Conservation (phyloP, 1,284 basidiomycete species). For the Apiotrichum domesticum region DNA sequence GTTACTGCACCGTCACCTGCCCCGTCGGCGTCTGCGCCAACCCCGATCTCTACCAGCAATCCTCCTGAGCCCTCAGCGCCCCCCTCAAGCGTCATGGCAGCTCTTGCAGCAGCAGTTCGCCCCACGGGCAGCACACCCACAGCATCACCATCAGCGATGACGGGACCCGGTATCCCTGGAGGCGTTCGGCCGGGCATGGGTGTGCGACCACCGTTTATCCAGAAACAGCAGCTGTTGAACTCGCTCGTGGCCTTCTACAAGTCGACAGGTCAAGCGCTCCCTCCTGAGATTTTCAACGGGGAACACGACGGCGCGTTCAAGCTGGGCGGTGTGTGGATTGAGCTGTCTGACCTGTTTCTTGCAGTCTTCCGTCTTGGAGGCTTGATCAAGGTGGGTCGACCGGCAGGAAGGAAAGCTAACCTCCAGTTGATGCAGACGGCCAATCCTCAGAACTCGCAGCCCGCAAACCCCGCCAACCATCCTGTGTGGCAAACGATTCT, state of each 20-base stretch:
- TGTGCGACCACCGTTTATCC: conserved; percentile 3
- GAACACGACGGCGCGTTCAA: conserved; percentile 32
- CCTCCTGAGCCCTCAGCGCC: conserved; percentile 5
- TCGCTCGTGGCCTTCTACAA: conserved; percentile 29
- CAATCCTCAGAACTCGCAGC: background rate
- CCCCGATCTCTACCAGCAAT: background rate
- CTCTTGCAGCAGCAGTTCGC: background rate
- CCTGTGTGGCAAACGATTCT: conserved; percentile 28
- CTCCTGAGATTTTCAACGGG: conserved; percentile 35
- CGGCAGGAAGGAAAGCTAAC: background rate
- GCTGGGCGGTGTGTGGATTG: conserved; percentile 34
- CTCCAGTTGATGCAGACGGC: conserved; percentile 10
- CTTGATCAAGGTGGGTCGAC: conserved; percentile 15
- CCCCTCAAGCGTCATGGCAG: conserved; percentile 1
- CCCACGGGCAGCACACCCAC: background rate
- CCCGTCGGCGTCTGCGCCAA: background rate
- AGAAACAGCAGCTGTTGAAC: conserved; percentile 27
- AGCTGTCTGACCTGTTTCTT: conserved; percentile 36
- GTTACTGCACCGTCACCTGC: conserved; percentile 10
- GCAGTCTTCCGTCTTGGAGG: conserved; percentile 30
- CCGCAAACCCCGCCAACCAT: conserved; percentile 20
- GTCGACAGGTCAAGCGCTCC: conserved; percentile 20
- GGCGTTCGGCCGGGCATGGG: background rate
- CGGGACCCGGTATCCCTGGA: background rate
- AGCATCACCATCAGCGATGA: background rate